phyloP scores from a whole-genome alignment of 2,329 filamentous ascomycete species.

The Penicillium griseofulvum region DNA sequence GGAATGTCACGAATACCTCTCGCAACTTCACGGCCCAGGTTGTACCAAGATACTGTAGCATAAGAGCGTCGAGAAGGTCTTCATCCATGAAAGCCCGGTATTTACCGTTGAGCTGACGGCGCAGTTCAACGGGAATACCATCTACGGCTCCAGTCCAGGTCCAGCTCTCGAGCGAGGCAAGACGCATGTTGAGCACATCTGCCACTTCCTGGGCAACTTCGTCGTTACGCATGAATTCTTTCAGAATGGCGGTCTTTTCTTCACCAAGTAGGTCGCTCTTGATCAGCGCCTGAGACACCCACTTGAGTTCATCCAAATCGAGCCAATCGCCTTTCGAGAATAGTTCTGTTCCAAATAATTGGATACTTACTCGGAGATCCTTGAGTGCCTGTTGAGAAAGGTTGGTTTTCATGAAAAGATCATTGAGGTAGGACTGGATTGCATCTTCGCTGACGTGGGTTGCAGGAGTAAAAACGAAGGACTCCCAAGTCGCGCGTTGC shows the following conservation, averaged over 20 bases:
- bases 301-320: slow-evolving; percentile 41
- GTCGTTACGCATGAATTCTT: slow-evolving; percentile 51
- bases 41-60: slow-evolving; percentile 55
- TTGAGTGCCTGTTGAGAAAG: slow-evolving; percentile 45
- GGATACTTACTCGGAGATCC: slow-evolving; percentile 41
- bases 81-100: slow-evolving; percentile 61
- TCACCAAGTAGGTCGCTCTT: slow-evolving; percentile 52
- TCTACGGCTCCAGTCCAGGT: slow-evolving; percentile 44
- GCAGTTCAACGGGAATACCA: slow-evolving; percentile 50
- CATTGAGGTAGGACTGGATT: slow-evolving; percentile 52
- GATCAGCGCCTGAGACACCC: slow-evolving; percentile 51
- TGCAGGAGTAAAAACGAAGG: slow-evolving; percentile 51
- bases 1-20: slow-evolving; percentile 37
- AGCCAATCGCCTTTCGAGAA: slow-evolving; percentile 39
- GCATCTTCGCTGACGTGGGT: slow-evolving; percentile 46
- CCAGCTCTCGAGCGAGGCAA: slow-evolving; percentile 53
- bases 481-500: slow-evolving; percentile 55
- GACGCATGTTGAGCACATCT: slow-evolving; percentile 58
- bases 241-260: slow-evolving; percentile 51
- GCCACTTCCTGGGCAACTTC: slow-evolving; percentile 54
- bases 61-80: slow-evolving; percentile 56
- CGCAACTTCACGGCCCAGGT: slow-evolving; percentile 53
- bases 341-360: slow-evolving; percentile 36
- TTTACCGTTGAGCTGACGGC: slow-evolving; percentile 56
- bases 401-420: slow-evolving; percentile 49